phyloP scores from a whole-genome alignment of 345 rosid genomes.

The Hypericum androsaemum region DNA sequence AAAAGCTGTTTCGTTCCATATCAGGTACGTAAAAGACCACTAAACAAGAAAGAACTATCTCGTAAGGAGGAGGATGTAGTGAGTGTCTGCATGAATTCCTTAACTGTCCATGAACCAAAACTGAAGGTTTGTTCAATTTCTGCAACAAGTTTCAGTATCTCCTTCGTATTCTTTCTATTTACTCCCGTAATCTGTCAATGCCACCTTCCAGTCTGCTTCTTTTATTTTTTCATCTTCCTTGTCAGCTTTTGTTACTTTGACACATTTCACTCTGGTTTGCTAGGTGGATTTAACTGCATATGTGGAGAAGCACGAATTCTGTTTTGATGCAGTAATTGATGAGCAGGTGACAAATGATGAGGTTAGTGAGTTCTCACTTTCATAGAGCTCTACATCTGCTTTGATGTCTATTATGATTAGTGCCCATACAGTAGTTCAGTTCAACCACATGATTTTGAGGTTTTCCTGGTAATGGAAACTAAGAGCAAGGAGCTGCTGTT shows the following conservation, averaged over 20 bases:
- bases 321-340: slow-evolving; percentile 95
- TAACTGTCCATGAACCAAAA: slow-evolving; percentile 88
- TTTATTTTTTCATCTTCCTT: slow-evolving; percentile 1
- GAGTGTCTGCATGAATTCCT: slow-evolving; percentile 52
- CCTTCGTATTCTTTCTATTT: neutral
- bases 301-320: slow-evolving; percentile 93
- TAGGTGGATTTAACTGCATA: slow-evolving; percentile 99
- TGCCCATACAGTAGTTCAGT: too few relatives aligned
- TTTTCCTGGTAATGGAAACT: too few relatives aligned
- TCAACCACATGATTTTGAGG: too few relatives aligned
- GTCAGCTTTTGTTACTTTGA: slow-evolving; percentile 3
- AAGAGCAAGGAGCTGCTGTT: too few relatives aligned
- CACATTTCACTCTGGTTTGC: slow-evolving; percentile 22
- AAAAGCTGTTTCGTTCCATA: neutral
- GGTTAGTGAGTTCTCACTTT: slow-evolving; percentile 31
- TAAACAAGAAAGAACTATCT: slow-evolving; percentile 80
- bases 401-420: neutral
- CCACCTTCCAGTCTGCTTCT: neutral
- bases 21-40: slow-evolving; percentile 91
- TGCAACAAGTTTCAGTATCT: neutral
- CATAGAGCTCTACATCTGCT: neutral
- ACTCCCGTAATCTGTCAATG: slow-evolving; percentile 3
- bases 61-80: slow-evolving; percentile 94
- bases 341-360: slow-evolving; percentile 78
- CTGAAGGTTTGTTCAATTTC: slow-evolving; percentile 58